Evolutionary conservation across 495 filamentous ascomycete genomes (phyloP).

Genomic region (Aspergillus leporis): DNA sequence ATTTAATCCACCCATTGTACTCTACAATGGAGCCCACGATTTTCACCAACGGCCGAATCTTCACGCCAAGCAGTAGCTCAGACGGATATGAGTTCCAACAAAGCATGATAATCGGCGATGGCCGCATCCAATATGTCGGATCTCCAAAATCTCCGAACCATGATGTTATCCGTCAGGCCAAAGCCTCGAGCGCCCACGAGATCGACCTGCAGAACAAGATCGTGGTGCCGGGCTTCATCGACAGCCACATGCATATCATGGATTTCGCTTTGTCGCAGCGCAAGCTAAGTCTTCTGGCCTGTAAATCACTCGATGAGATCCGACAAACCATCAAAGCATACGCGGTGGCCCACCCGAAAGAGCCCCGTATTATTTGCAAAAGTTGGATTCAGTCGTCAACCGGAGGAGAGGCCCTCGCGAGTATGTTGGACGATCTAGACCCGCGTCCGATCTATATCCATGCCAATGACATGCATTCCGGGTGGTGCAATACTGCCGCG

Average conservation of each 20-base stretch:
- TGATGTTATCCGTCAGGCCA: constrained; percentile 30
- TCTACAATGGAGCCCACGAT: constrained; percentile 34
- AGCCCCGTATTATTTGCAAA: constrained; percentile 53
- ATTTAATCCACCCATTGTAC: not conserved
- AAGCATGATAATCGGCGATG: constrained; percentile 39
- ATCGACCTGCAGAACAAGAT: constrained; percentile 49
- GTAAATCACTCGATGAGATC: constrained; percentile 57
- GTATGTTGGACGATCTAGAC: constrained; percentile 54
- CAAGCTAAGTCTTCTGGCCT: constrained; percentile 55
- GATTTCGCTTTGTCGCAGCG: constrained; percentile 59
- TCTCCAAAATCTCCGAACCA: constrained; percentile 27
- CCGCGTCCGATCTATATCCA: constrained; percentile 61
- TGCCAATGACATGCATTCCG: constrained; percentile 61
- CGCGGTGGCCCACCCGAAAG: constrained; percentile 48
- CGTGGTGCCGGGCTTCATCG: constrained; percentile 64
- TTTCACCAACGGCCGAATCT: constrained; percentile 49
- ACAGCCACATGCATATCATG: constrained; percentile 64
- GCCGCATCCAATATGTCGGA: constrained; percentile 46
- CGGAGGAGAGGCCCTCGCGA: constrained; percentile 48
- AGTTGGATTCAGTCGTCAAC: constrained; percentile 65
- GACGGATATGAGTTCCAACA: constrained; percentile 37
- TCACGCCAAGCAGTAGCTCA: constrained; percentile 30
- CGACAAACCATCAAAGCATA: constrained; percentile 48
- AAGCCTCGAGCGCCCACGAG: constrained; percentile 26
- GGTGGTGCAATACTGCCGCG: constrained; percentile 61